Percentiles rank a stretch among this genome's conserved stretches.
phyloP scores from a whole-genome alignment of 1,284 basidiomycete species.

The Athelia sp. region DNA sequence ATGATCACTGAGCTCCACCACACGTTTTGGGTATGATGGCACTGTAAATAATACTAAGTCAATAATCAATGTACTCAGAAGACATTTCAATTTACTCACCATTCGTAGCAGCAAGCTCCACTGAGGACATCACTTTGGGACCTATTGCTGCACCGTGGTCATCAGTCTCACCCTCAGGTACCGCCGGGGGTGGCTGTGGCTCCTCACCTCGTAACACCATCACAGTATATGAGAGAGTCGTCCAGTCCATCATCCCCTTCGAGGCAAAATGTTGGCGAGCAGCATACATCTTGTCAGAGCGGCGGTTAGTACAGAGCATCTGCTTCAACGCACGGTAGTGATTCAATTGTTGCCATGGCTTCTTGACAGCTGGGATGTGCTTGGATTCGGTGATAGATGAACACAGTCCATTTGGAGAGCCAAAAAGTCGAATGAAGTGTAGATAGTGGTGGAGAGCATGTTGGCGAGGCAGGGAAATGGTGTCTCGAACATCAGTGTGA shows the following conservation, averaged over 20 bases:
- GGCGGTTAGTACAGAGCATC: slow-evolving; percentile 2
- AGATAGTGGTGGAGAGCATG: slow-evolving; percentile 1
- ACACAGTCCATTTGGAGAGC: slow-evolving; percentile 3
- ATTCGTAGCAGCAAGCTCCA: neutral
- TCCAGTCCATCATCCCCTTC: neutral
- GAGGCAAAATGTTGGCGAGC: neutral
- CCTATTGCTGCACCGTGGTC: neutral
- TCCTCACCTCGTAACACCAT: neutral
- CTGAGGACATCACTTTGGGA: neutral
- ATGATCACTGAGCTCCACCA: slow-evolving; percentile 4
- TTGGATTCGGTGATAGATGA: slow-evolving; percentile 4
- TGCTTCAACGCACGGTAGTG: neutral
- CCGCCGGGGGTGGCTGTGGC: neutral
- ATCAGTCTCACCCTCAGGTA: neutral
- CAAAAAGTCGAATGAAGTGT: slow-evolving; percentile 1
- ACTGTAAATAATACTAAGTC: neutral
- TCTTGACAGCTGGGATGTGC: slow-evolving; percentile 2
- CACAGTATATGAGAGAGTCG: neutral
- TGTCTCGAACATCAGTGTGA: neutral
- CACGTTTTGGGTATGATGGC: neutral
- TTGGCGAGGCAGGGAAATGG: slow-evolving; percentile 1
- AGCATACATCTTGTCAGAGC: neutral
- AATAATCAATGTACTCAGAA: neutral
- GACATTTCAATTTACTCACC: neutral
- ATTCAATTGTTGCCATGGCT: neutral